These are phyloP conservation scores for Aureobasidium sp. DNA, from an alignment of 2,329 filamentous ascomycete genomes.

Conservation along the genomic window DNA sequence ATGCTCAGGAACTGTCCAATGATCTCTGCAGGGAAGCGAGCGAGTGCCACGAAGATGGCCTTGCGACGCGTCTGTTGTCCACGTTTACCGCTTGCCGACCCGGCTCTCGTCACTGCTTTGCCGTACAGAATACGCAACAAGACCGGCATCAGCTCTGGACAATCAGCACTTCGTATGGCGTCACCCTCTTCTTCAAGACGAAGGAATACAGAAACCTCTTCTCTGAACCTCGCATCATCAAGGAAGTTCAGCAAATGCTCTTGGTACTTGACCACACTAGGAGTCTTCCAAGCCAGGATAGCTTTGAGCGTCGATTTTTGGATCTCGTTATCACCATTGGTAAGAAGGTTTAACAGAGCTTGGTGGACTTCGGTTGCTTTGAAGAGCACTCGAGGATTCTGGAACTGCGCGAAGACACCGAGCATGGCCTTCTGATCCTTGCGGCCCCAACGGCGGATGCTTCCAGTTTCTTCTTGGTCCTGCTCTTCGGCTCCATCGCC, in stretches of 20 bases:
- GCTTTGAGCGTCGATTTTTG: conserved; percentile 80
- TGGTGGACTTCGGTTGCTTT: conserved; percentile 68
- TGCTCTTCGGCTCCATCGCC: conserved; percentile 16
- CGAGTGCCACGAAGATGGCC: conserved; percentile 66
- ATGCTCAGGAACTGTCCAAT: conserved; percentile 78
- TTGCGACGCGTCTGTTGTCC: conserved; percentile 74
- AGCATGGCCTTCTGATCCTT: conserved; percentile 81
- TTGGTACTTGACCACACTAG: conserved; percentile 67
- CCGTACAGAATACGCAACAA: conserved; percentile 84
- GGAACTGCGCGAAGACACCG: conserved; percentile 72
- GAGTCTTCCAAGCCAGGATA: conserved; percentile 81
- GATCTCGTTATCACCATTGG: conserved; percentile 83
- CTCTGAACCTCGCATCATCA: conserved; percentile 85
- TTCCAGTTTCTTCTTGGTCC: conserved; percentile 10
- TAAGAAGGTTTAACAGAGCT: conserved; percentile 66
- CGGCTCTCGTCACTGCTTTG: conserved; percentile 75
- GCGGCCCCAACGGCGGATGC: conserved; percentile 52
- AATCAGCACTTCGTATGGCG: conserved; percentile 66
- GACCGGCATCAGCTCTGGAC: conserved; percentile 70
- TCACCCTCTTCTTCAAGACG: conserved; percentile 53
- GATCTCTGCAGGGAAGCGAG: conserved; percentile 66
- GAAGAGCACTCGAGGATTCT: conserved; percentile 78
- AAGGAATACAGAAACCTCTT: conserved; percentile 85
- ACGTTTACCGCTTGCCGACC: conserved; percentile 66
- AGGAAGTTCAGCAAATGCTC: conserved; percentile 81